phyloP scores from a whole-genome alignment of 73 alveolate species.

The Blepharisma stoltei region DNA sequence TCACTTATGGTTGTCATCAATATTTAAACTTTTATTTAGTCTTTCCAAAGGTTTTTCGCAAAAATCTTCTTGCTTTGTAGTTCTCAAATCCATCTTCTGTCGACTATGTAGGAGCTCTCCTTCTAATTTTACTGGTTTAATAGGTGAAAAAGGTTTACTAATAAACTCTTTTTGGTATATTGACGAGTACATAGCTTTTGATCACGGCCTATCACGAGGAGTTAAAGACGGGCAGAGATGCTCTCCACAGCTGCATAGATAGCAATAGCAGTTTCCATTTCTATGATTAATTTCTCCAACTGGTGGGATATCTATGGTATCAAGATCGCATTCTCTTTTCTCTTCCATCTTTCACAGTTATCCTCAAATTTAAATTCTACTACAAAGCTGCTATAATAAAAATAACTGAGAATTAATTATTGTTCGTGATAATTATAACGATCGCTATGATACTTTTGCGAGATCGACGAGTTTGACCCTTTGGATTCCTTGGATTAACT shows the following conservation, averaged over 20 bases:
- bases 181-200: not conserved
- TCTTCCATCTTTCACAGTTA: not conserved
- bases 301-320: not conserved
- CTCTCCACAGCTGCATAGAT: not conserved
- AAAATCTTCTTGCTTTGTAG: conserved; percentile 22
- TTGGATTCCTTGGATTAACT: no score
- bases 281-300: conserved; percentile 4
- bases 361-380: no score
- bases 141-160: not conserved
- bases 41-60: not conserved
- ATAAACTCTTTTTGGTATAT: not conserved
- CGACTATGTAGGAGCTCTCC: not conserved
- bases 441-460: no score
- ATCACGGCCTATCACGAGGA: not conserved
- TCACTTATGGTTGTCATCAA: not conserved
- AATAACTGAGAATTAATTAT: no score
- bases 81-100: conserved; percentile 4
- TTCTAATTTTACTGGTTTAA: not conserved
- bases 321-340: not conserved
- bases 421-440: no score
- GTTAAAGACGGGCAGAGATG: conserved; percentile 7
- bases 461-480: no score
- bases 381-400: no score
- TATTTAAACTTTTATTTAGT: not conserved
- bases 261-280: not conserved